Evolutionary conservation across 179 eudicot genomes (phyloP).

Genomic region (Beta corolliflora): DNA sequence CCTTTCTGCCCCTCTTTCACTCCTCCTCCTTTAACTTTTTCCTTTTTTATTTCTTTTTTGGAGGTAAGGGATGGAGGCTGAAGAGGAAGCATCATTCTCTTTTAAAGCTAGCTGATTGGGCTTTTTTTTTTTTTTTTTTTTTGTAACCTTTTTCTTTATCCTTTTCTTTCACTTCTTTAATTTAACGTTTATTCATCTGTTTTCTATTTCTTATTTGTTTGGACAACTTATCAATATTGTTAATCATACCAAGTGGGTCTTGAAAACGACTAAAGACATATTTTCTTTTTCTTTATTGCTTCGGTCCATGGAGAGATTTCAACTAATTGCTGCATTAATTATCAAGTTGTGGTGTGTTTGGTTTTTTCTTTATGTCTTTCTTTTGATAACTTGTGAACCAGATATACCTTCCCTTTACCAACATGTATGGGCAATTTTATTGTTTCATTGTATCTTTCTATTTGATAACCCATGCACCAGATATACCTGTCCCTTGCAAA

Average conservation of each 20-base stretch:
- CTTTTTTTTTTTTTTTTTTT: neutral
- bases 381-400: constrained; percentile 18
- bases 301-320: neutral
- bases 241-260: constrained; percentile 9
- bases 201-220: neutral
- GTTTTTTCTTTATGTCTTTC: neutral
- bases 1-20: too few relatives aligned
- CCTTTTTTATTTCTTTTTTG: too few relatives aligned
- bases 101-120: too few relatives aligned
- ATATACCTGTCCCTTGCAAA: constrained; percentile 20
- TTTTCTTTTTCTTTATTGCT: neutral
- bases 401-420: constrained; percentile 13
- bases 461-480: constrained; percentile 28
- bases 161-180: neutral
- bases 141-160: neutral
- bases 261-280: neutral
- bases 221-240: neutral
- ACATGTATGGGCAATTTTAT: neutral
- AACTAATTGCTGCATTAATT: neutral
- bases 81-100: too few relatives aligned
- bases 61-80: too few relatives aligned
- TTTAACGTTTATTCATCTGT: neutral
- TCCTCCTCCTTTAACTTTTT: too few relatives aligned
- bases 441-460: neutral
- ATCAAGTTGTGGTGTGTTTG: neutral